These are phyloP conservation scores for Neonectria neomacrospora DNA, from an alignment of 2,329 filamentous ascomycete genomes.

Conservation along the genomic window DNA sequence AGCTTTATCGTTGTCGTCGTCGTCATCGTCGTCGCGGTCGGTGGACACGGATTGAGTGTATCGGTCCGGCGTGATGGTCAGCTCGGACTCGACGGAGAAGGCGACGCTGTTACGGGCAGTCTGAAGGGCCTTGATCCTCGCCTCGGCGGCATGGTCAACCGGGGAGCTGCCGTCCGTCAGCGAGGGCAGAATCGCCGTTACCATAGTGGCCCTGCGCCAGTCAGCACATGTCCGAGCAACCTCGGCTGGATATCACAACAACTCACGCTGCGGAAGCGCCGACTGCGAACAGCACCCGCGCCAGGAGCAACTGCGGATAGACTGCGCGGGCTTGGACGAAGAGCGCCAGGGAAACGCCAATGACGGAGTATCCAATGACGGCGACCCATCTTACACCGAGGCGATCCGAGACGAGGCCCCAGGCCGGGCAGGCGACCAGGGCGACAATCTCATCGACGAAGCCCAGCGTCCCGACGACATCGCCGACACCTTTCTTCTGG, in stretches of 20 bases:
- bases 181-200: constrained; percentile 89
- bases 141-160: constrained; percentile 39
- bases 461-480: constrained; percentile 85
- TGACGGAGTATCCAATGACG: constrained; percentile 83
- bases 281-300: constrained; percentile 86
- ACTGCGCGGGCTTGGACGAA: constrained; percentile 89
- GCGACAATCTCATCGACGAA: constrained; percentile 88
- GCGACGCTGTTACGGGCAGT: constrained; percentile 67
- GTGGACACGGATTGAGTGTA: constrained; percentile 56
- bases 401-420: constrained; percentile 82
- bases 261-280: constrained; percentile 87
- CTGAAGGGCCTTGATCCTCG: constrained; percentile 50
- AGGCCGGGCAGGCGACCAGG: constrained; percentile 80
- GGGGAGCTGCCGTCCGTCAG: constrained; percentile 64
- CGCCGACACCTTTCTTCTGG: constrained; percentile 76
- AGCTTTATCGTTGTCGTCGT: constrained; percentile 42
- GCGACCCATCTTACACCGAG: constrained; percentile 78
- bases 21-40: constrained; percentile 41
- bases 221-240: constrained; percentile 26
- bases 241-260: background rate
- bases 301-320: constrained; percentile 88
- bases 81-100: constrained; percentile 77
- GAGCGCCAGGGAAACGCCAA: constrained; percentile 79
- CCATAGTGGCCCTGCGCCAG: constrained; percentile 80
- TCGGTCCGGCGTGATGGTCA: constrained; percentile 77